Evolutionary conservation across 179 eudicot genomes (phyloP).

Genomic region (Silene vulgaris): DNA sequence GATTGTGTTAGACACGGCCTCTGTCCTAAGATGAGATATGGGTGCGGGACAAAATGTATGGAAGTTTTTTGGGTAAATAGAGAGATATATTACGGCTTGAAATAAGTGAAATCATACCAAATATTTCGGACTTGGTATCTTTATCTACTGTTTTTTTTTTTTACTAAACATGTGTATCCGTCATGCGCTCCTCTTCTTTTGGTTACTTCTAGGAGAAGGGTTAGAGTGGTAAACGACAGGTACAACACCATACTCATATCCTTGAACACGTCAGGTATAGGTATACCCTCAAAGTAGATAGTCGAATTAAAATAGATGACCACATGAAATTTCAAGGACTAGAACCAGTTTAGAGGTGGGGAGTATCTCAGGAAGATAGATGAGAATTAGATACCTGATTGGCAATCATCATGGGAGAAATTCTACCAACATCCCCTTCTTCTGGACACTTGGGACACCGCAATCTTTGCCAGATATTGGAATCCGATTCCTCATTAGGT

Average conservation of each 20-base stretch:
- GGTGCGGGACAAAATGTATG: background rate
- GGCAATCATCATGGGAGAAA: slow-evolving; percentile 66
- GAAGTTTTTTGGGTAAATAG: background rate
- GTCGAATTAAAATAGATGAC: background rate
- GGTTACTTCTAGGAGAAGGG: background rate
- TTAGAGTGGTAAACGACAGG: background rate
- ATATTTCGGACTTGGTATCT: background rate
- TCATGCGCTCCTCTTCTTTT: background rate
- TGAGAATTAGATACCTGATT: slow-evolving; percentile 59
- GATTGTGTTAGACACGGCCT: background rate
- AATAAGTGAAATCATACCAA: background rate
- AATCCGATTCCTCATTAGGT: slow-evolving; percentile 34
- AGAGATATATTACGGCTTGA: background rate
- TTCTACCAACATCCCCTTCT: slow-evolving; percentile 60
- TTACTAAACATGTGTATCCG: background rate
- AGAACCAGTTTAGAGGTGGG: background rate
- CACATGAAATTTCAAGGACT: background rate
- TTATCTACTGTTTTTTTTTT: background rate
- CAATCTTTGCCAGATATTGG: slow-evolving; percentile 53
- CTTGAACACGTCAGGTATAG: background rate
- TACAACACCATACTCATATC: background rate
- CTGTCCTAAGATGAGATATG: background rate
- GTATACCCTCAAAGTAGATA: background rate
- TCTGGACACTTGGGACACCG: slow-evolving; percentile 76
- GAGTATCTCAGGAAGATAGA: background rate